These are phyloP conservation scores for Phanerochaete carnosa DNA, from an alignment of 768 basidiomycete genomes.

Conservation along the genomic window DNA sequence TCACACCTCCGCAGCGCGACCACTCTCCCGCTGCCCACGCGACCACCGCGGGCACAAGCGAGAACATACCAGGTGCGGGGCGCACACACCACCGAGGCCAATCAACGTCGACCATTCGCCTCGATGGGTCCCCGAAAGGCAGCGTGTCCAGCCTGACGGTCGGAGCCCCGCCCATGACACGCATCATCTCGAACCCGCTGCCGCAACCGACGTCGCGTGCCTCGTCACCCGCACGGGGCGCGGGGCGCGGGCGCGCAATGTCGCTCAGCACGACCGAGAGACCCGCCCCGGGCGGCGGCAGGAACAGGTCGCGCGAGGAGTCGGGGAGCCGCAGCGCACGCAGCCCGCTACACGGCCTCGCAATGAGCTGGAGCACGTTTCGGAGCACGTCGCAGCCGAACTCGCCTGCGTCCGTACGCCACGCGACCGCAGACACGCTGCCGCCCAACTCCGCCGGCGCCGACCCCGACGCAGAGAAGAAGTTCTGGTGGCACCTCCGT, in stretches of 20 bases:
- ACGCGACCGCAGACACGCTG: background rate
- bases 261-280: background rate
- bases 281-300: background rate
- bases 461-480: background rate
- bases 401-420: background rate
- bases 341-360: background rate
- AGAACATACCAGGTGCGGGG: background rate
- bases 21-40: background rate
- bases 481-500: background rate
- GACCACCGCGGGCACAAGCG: background rate
- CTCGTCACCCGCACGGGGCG: background rate
- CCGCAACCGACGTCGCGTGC: slow-evolving; percentile 1
- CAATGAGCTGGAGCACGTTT: background rate
- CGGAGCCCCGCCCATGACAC: slow-evolving; percentile 5
- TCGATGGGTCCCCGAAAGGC: background rate
- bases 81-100: slow-evolving; percentile 10
- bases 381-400: background rate
- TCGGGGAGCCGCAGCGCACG: background rate
- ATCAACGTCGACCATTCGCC: slow-evolving; percentile 20
- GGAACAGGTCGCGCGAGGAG: background rate
- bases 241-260: background rate
- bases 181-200: slow-evolving; percentile 16
- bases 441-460: background rate
- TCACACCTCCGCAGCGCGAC: background rate
- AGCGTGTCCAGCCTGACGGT: background rate